Evolutionary conservation across 352 stramenopile species (phyloP).

Genomic region (Globisporangium abappressorium): DNA sequence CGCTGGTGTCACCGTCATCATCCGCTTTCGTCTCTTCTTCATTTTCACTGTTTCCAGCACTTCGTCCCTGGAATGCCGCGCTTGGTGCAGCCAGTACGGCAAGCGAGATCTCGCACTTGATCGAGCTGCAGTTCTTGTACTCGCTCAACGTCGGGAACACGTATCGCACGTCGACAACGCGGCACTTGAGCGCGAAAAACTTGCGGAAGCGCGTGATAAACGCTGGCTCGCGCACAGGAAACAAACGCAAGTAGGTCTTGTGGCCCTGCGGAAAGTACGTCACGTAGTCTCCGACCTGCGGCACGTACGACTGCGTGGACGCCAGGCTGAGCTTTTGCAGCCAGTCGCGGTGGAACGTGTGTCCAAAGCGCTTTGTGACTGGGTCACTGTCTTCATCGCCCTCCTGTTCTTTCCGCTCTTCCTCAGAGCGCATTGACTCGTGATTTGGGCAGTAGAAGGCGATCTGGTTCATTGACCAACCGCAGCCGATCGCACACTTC

Average conservation of each 20-base stretch:
- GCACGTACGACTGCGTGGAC: constrained; percentile 67
- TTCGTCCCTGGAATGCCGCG: constrained; percentile 17
- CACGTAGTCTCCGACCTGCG: constrained; percentile 78
- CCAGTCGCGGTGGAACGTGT: constrained; percentile 77
- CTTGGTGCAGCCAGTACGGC: constrained; percentile 59
- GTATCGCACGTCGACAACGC: constrained; percentile 73
- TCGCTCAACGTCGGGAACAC: constrained; percentile 62
- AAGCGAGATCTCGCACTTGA: constrained; percentile 70
- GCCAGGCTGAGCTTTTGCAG: constrained; percentile 53
- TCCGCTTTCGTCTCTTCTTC: constrained; percentile 45
- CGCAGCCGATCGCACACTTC: constrained; percentile 72
- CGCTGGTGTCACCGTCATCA: constrained; percentile 24
- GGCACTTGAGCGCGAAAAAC: constrained; percentile 75
- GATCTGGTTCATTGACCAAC: constrained; percentile 74
- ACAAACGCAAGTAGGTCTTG: constrained; percentile 38
- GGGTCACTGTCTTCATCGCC: constrained; percentile 35
- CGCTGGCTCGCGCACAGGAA: constrained; percentile 35
- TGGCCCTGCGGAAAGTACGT: constrained; percentile 83
- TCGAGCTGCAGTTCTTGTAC: constrained; percentile 52
- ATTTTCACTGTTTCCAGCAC: background rate
- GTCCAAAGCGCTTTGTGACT: constrained; percentile 59
- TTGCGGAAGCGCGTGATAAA: constrained; percentile 51
- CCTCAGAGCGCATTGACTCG: constrained; percentile 29
- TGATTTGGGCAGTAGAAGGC: constrained; percentile 82
- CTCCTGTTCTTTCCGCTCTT: constrained; percentile 26